Percentiles rank a stretch among this genome's conserved stretches.
These are phyloP conservation scores for Sclerotinia sclerotiorum DNA, from an alignment of 2,329 filamentous ascomycete species.

Conservation along the genomic window DNA sequence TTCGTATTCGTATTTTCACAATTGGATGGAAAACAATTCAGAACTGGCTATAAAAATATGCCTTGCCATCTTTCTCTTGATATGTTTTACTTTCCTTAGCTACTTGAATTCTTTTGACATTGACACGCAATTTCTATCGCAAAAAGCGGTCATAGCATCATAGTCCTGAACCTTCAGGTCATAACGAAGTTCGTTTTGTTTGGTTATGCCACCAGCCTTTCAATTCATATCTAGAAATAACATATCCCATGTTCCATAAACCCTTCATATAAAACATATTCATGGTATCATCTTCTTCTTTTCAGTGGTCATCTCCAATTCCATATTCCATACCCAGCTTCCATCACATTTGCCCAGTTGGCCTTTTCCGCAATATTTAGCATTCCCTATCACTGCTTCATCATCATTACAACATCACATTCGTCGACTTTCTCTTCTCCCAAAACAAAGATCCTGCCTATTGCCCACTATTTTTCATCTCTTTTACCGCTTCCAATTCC, in stretches of 20 bases:
- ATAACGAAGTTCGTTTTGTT: background rate
- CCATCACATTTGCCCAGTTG: background rate
- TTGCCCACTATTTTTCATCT: background rate
- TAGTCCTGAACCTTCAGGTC: background rate
- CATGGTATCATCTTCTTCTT: background rate
- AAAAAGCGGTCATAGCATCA: background rate
- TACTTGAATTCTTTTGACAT: background rate
- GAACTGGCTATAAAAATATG: background rate
- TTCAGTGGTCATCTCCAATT: background rate
- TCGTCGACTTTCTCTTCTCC: background rate
- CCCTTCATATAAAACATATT: background rate
- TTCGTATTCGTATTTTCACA: slow-evolving; percentile 8
- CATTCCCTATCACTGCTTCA: background rate
- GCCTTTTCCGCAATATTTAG: background rate
- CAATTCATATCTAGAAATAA: background rate
- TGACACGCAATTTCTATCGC: background rate
- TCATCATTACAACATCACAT: background rate
- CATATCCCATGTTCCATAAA: background rate
- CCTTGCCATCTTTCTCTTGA: background rate
- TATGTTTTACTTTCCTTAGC: background rate
- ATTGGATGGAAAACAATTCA: background rate
- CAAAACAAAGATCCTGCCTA: background rate
- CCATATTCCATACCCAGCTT: background rate
- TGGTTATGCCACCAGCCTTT: background rate
- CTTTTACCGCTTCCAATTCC: background rate